Evolutionary conservation across 345 rosid species (phyloP), one percentile per base, ranked within the genome.

Genomic region (Linum lewisii): DNA sequence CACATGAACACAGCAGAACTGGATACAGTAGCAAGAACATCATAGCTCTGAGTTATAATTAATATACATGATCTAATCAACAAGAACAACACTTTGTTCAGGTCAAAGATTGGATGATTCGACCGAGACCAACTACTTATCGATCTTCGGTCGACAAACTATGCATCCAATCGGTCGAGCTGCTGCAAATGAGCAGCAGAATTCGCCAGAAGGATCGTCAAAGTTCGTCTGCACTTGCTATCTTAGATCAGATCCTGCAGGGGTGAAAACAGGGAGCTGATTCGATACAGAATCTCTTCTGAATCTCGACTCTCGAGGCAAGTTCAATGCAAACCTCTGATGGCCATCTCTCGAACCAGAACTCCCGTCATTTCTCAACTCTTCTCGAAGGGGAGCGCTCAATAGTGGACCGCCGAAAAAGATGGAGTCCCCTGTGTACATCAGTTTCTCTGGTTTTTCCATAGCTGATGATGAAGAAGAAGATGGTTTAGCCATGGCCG

Each of bases 391-490:
- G 0, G 88, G 88, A 60, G 73, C 81, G 32, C 81, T 83, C 69
- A 87, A 75, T 34, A 86, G 84, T 10, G 99, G 99, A 4, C 99
- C 99, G 7, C 95, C 97, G 63, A 83, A 90, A 90, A 93, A 93
- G 68, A 93, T 89, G 6, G 97, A 86, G 63, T 87, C 95, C 29
- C 99, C 95, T 3, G 97, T 79, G 81, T 93, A 93, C 66, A 67
- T 75, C 63, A 89, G 80, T 65, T 79, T 86, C 73, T 88, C 98
- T n/a, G n/a, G n/a, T n/a, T n/a, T n/a, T n/a, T n/a, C 61, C 47
- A 14, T 42, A 3, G 47, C 15, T 42, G 18, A n/a, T 11, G 34
- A 5, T 3, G n/a, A n/a, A n/a, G n/a, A n/a, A n/a, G n/a, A n/a
- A n/a, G 34, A 8, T 29, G 34, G 34, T 29, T 59, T 79, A 21